Base-by-base conservation (phyloP, 2,329 filamentous ascomycete species). In the Xylaria sp. region DNA sequence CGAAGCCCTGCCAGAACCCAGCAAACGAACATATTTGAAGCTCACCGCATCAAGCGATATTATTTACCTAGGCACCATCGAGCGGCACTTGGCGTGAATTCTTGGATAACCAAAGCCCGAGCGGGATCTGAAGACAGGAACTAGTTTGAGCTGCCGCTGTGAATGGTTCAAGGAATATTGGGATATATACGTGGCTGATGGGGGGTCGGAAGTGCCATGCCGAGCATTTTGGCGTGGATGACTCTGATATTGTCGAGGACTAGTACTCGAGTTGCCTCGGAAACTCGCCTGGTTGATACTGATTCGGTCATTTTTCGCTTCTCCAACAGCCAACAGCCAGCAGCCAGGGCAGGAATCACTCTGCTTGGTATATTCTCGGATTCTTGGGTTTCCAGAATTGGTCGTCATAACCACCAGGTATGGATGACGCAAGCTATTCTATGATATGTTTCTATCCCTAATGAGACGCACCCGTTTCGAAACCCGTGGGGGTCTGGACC, bases 11-110 rank as follows among this genome's bases (percentile, higher is more conserved):
- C 12, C 17, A 50, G 32, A 64, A 24, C 39, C 36, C 21, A 39
- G 48, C 47, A 60, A 34, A 58, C 19, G 14, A 11, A 57, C 19
- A 51, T n/a, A 47, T 54, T 51, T 56, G 17, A 36, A 47, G 9
- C 9, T 53, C 42, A 7, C 57, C 61, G 62, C 61, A 34, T 19
- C 32, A 63, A 47, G 59, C 65, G 58, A 68, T 47, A 9, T 32
- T 39, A 48, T 45, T 47, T 27, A 6, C 32, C 42, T 42, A 48
- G 39, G 12, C 12, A 39, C 47, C 21, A 12, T 27, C 14, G 32
- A 27, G 32, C 14, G 17, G 14, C 32, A 24, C 9, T 1, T 30
- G 59, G 14, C 21, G 50, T 17, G 19, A 14, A 9, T 36, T 47
- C 14, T 14, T 42, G 12, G 36, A 24, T 21, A 51, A 4, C 17